Conservation (phyloP, 257 asterid species). For the Marsdenia floribunda region DNA sequence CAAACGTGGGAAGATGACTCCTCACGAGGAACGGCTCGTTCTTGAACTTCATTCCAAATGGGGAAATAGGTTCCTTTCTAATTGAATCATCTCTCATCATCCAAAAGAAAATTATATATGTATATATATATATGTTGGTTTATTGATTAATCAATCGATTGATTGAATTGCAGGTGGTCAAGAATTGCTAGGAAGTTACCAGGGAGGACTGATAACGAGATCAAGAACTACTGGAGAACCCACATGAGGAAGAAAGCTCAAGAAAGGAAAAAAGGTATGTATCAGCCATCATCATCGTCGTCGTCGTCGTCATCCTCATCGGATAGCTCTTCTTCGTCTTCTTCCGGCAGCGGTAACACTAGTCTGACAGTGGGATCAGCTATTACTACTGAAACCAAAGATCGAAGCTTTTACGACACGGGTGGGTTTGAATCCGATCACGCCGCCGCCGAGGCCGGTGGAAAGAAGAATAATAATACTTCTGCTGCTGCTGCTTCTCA, state of each 20-base stretch:
- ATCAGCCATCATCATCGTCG: constrained; percentile 2
- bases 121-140: too few relatives aligned
- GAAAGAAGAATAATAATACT: constrained; percentile 11
- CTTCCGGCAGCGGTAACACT: constrained; percentile 16
- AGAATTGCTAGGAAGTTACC: constrained; percentile 83
- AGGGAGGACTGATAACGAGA: constrained; percentile 93
- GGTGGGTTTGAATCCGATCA: constrained; percentile 32
- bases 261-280: constrained; percentile 41
- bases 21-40: constrained; percentile 69
- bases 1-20: constrained; percentile 79
- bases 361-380: constrained; percentile 24
- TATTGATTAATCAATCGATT: too few relatives aligned
- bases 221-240: constrained; percentile 92
- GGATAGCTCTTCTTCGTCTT: constrained; percentile 38
- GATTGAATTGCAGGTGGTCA: constrained; percentile 58
- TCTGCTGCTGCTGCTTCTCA: too few relatives aligned
- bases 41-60: constrained; percentile 76
- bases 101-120: not conserved
- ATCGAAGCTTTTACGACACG: constrained; percentile 55
- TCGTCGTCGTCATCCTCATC: constrained; percentile 35
- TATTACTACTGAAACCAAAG: constrained; percentile 18
- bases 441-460: not conserved
- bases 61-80: constrained; percentile 63
- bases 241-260: constrained; percentile 85
- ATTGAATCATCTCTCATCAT: too few relatives aligned